A percentile compares a stretch with the other conserved stretches of the same genome.
Evolutionary conservation across 2,329 filamentous ascomycete species (phyloP).

Genomic region (Aureobasidium sp.): DNA sequence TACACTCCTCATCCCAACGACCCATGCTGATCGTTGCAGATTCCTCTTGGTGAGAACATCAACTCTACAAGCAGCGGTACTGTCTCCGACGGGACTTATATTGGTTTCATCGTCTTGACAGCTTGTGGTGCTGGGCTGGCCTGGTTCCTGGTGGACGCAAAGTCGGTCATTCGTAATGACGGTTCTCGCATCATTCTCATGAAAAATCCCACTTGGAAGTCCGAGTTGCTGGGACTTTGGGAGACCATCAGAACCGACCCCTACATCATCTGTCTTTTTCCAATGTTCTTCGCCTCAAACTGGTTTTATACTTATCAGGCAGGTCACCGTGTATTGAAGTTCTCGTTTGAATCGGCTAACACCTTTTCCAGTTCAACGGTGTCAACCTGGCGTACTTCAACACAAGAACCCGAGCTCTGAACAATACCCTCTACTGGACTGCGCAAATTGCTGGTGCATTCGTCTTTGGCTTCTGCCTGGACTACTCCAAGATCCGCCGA

Average conservation of each 20-base stretch:
- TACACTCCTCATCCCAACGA: too few species aligned
- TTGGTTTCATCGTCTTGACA: slow-evolving; percentile 81
- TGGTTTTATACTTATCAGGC: slow-evolving; percentile 66
- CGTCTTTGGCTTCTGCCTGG: slow-evolving; percentile 64
- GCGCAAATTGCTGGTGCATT: slow-evolving; percentile 71
- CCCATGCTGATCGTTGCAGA: slow-evolving; percentile 31
- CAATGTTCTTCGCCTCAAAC: slow-evolving; percentile 74
- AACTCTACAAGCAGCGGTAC: slow-evolving; percentile 43
- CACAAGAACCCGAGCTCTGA: slow-evolving; percentile 66
- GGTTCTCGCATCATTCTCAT: slow-evolving; percentile 74
- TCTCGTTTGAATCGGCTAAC: too few species aligned
- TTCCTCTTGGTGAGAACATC: slow-evolving; percentile 67
- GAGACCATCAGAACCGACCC: slow-evolving; percentile 63
- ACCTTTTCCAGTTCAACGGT: slow-evolving; percentile 17
- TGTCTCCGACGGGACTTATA: slow-evolving; percentile 73
- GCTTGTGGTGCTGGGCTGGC: slow-evolving; percentile 61
- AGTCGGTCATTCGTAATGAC: slow-evolving; percentile 64
- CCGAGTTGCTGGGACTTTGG: slow-evolving; percentile 67
- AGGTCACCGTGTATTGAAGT: too few species aligned
- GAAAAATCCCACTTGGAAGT: slow-evolving; percentile 82
- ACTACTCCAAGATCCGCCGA: slow-evolving; percentile 51
- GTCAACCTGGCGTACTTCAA: slow-evolving; percentile 66
- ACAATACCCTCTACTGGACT: slow-evolving; percentile 70
- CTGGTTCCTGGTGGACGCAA: slow-evolving; percentile 62
- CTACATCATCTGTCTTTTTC: slow-evolving; percentile 68